phyloP scores from a whole-genome alignment of 2,329 filamentous ascomycete species.

The Meredithiella fracta region DNA sequence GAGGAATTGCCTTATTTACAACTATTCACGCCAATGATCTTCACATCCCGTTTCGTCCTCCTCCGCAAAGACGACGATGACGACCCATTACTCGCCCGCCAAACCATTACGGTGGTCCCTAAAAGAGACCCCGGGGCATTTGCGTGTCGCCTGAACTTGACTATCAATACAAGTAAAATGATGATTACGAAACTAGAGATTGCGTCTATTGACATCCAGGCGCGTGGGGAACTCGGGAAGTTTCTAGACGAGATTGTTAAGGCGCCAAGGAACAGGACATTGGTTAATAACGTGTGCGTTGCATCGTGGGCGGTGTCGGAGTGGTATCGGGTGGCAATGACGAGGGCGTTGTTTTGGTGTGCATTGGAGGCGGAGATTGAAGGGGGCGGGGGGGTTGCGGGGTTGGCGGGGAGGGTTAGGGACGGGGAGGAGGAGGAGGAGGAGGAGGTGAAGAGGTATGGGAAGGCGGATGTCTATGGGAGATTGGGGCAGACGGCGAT shows the following conservation, averaged over 20 bases:
- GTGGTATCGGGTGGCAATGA: constrained; percentile 45
- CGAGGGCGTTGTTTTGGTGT: constrained; percentile 47
- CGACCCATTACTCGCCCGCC: constrained; percentile 34
- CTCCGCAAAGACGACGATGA: constrained; percentile 18
- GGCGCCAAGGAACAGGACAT: constrained; percentile 22
- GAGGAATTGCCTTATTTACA: constrained; percentile 55
- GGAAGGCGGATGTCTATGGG: constrained; percentile 6
- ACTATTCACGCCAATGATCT: constrained; percentile 51
- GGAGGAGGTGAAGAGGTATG: constrained; percentile 7
- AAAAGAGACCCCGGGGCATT: constrained; percentile 33
- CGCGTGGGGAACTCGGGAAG: constrained; percentile 37
- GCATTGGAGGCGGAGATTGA: constrained; percentile 33
- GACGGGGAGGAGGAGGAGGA: constrained; percentile 18
- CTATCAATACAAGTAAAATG: constrained; percentile 36
- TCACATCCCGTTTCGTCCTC: constrained; percentile 36
- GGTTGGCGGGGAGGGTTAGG: constrained; percentile 19
- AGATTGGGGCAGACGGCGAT: constrained; percentile 17
- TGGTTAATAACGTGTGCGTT: constrained; percentile 40
- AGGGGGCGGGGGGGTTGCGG: constrained; percentile 12
- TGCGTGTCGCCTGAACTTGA: constrained; percentile 38
- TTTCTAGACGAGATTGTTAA: neutral
- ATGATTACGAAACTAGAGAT: constrained; percentile 37
- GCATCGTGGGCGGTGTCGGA: constrained; percentile 52
- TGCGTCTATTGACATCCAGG: constrained; percentile 37
- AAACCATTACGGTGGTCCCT: constrained; percentile 35